These are phyloP conservation scores for Sicyos edulis DNA, from an alignment of 306 rosid genomes.

Conservation along the genomic window DNA sequence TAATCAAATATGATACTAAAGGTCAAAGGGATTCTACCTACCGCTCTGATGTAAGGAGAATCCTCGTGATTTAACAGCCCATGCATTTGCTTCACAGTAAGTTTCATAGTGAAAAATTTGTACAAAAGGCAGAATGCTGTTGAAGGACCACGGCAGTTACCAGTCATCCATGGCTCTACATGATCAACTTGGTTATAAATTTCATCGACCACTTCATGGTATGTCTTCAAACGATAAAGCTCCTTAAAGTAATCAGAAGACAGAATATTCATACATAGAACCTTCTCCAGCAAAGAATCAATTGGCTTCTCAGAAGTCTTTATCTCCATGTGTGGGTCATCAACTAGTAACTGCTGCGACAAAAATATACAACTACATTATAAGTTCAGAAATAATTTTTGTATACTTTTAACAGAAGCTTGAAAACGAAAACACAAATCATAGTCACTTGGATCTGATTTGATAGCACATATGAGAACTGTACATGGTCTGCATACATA, in stretches of 20 bases:
- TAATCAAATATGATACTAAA: background rate
- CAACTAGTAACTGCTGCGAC: slow-evolving; percentile 3
- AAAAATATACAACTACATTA: background rate
- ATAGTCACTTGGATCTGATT: background rate
- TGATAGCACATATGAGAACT: background rate
- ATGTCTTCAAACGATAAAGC: slow-evolving; percentile 77
- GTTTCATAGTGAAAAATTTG: slow-evolving; percentile 91
- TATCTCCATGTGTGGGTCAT: slow-evolving; percentile 51
- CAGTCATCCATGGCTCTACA: slow-evolving; percentile 99
- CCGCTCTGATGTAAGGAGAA: slow-evolving; percentile 97
- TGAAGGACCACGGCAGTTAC: slow-evolving; percentile 94
- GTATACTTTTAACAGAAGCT: background rate
- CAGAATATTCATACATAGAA: slow-evolving; percentile 84
- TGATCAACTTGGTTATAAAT: slow-evolving; percentile 97
- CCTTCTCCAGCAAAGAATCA: slow-evolving; percentile 89
- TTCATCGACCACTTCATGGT: slow-evolving; percentile 88
- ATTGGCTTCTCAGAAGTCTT: slow-evolving; percentile 74
- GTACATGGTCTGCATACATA: background rate
- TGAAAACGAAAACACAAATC: background rate
- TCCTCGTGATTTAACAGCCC: slow-evolving; percentile 75
- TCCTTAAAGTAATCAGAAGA: slow-evolving; percentile 96
- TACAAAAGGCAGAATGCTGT: slow-evolving; percentile 87
- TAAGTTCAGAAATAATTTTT: background rate
- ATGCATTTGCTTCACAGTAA: slow-evolving; percentile 92
- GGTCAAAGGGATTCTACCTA: slow-evolving; percentile 29